These are phyloP conservation scores for Pseudonitzschia delicatissima DNA, from an alignment of 108 stramenopile species.

Conservation along the genomic window DNA sequence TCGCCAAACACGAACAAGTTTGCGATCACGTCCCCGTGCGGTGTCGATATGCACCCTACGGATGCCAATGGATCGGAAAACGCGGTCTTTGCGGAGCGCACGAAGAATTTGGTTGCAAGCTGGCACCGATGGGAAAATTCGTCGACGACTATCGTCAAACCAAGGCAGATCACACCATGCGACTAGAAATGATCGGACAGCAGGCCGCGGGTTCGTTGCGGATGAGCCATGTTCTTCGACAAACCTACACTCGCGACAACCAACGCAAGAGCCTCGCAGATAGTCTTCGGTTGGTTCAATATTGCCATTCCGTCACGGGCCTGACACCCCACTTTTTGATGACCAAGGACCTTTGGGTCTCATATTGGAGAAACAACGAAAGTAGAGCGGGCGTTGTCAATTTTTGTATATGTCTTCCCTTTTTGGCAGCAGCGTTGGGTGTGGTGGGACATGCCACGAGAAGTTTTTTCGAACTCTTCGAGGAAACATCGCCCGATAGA, in stretches of 20 bases:
- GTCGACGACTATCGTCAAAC: constrained; percentile 20
- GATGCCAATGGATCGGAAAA: constrained; percentile 31
- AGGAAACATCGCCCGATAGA: neutral
- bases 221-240: constrained; percentile 13
- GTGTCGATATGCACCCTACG: constrained; percentile 30
- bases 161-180: constrained; percentile 10
- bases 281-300: constrained; percentile 19
- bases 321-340: constrained; percentile 16
- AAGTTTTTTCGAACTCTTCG: neutral
- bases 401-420: constrained; percentile 18
- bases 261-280: constrained; percentile 17
- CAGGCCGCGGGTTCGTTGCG: constrained; percentile 14
- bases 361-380: constrained; percentile 19
- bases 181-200: constrained; percentile 22
- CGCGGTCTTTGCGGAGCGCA: constrained; percentile 15
- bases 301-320: constrained; percentile 27
- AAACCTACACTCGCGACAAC: constrained; percentile 15
- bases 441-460: neutral
- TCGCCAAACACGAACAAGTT: constrained; percentile 25
- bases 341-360: constrained; percentile 19
- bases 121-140: constrained; percentile 13
- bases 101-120: constrained; percentile 18
- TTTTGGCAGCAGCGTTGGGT: neutral
- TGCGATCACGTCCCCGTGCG: constrained; percentile 18
- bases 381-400: constrained; percentile 25